phyloP scores from a whole-genome alignment of 176 grass and related monocot genomes.

The Avena sativa region DNA sequence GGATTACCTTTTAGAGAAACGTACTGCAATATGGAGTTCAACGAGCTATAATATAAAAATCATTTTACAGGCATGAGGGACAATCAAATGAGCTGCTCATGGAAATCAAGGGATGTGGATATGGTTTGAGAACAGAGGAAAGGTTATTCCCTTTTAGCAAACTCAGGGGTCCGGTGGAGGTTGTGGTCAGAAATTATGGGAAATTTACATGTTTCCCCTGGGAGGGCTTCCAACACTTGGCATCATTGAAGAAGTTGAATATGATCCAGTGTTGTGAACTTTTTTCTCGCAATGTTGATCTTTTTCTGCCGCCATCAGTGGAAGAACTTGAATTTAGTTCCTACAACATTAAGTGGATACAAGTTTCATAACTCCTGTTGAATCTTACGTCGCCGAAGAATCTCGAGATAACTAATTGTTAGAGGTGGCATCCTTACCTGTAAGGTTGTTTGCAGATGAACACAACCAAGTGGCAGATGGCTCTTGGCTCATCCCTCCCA shows the following conservation, averaged over 20 bases:
- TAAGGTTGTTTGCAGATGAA: no score
- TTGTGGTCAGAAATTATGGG: background rate
- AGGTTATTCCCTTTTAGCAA: background rate
- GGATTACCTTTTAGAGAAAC: no score
- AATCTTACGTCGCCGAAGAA: background rate
- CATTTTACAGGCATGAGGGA: background rate
- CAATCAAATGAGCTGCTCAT: background rate
- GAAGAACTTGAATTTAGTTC: background rate
- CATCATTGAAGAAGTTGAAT: constrained; percentile 10
- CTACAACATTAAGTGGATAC: background rate
- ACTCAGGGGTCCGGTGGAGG: background rate
- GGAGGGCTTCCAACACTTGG: background rate
- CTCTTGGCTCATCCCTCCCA: no score
- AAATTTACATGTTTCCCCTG: background rate
- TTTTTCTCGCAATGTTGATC: background rate
- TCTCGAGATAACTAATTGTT: no score
- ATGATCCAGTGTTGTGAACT: background rate
- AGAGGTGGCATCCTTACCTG: no score
- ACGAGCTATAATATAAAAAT: no score
- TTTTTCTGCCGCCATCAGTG: constrained; percentile 22
- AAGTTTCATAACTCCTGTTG: background rate
- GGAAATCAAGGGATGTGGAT: background rate
- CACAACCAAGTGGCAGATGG: no score
- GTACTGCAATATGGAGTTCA: no score
- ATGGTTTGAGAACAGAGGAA: background rate